Evolutionary conservation across 306 rosid genomes (phyloP).

Genomic region (Vigna trinervia): DNA sequence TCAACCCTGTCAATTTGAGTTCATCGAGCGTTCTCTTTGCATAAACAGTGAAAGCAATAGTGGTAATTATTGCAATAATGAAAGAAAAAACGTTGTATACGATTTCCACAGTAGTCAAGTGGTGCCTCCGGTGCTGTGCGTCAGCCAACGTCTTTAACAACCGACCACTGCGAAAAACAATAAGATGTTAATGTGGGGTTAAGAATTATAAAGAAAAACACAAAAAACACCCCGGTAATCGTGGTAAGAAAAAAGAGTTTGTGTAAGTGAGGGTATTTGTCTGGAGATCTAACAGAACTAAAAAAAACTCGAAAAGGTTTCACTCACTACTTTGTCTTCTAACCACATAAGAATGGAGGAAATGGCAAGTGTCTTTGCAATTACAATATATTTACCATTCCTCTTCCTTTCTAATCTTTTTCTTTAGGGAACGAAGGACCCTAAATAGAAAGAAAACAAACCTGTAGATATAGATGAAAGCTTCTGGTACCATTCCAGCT

Average conservation of each 20-base stretch:
- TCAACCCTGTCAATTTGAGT: constrained; percentile 62
- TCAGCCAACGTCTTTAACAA: constrained; percentile 80
- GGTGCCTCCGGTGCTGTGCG: constrained; percentile 79
- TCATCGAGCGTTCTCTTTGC: constrained; percentile 78
- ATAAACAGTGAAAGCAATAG: constrained; percentile 78
- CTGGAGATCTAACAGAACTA: background rate
- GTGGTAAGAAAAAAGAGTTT: background rate
- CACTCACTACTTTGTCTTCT: background rate
- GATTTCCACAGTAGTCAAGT: constrained; percentile 82
- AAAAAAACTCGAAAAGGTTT: background rate
- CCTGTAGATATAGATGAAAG: constrained; percentile 96
- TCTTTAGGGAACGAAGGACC: background rate
- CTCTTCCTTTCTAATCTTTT: background rate
- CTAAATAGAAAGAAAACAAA: constrained; percentile 37
- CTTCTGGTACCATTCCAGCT: constrained; percentile 97
- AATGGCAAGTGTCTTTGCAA: background rate
- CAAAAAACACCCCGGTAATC: background rate
- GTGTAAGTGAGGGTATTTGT: background rate
- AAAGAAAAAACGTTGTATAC: constrained; percentile 81
- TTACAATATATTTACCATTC: background rate
- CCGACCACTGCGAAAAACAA: constrained; percentile 65
- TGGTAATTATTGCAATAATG: constrained; percentile 73
- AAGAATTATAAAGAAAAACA: background rate
- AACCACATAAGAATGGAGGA: background rate
- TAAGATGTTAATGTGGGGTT: background rate